phyloP scores from a whole-genome alignment of 805 yeast species.

The Pichia pseudocactophila region DNA sequence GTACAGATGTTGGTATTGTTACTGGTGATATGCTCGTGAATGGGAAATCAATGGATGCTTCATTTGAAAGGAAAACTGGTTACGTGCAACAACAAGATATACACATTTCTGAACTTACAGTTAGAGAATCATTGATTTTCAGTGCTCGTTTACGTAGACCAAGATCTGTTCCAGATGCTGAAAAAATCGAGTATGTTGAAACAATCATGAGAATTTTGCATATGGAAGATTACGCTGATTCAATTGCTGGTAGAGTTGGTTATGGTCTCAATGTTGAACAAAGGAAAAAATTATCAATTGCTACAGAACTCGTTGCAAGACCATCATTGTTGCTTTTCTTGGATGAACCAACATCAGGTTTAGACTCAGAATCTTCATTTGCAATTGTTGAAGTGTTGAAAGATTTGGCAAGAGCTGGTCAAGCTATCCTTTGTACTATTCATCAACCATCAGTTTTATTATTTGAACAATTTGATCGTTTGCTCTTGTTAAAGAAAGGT shows the following conservation, averaged over 20 bases:
- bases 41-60: constrained; percentile 39
- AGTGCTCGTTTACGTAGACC: constrained; percentile 44
- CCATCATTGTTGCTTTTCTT: constrained; percentile 44
- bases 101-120: constrained; percentile 42
- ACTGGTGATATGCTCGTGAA: constrained; percentile 51
- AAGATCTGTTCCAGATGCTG: constrained; percentile 29
- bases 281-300: constrained; percentile 44
- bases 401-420: constrained; percentile 42
- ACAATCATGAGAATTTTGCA: constrained; percentile 31
- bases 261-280: constrained; percentile 46
- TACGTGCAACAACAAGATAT: constrained; percentile 50
- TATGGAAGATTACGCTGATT: constrained; percentile 41
- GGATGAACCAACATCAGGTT: constrained; percentile 55
- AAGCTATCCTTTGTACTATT: constrained; percentile 47
- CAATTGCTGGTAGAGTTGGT: constrained; percentile 39
- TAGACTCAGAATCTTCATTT: constrained; percentile 52
- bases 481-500: constrained; percentile 40
- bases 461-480: constrained; percentile 36
- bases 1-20: constrained; percentile 42
- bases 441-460: constrained; percentile 42
- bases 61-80: constrained; percentile 47
- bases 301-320: constrained; percentile 46
- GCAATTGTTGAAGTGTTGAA: constrained; percentile 44
- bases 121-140: constrained; percentile 40
- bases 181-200: constrained; percentile 36